These are phyloP conservation scores for Colletotrichum musae DNA, from an alignment of 2,329 filamentous ascomycete species.

Conservation along the genomic window DNA sequence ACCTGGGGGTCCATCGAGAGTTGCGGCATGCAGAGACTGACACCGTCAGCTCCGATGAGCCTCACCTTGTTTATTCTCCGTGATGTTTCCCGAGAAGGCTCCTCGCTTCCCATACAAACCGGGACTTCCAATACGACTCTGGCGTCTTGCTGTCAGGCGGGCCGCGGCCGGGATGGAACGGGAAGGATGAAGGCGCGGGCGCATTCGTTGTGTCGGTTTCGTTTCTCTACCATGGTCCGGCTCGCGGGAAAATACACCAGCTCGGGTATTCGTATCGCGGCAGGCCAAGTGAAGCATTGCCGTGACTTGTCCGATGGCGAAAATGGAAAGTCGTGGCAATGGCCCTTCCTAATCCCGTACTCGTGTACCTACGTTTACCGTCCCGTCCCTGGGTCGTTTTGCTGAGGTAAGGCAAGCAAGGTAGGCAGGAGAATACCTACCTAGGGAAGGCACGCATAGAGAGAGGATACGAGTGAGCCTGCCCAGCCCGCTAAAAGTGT, in stretches of 20 bases:
- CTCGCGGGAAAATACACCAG: neutral
- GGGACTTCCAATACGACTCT: conserved; percentile 4
- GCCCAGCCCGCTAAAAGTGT: conserved; percentile 17
- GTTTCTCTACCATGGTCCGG: neutral
- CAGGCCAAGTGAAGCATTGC: conserved; percentile 7
- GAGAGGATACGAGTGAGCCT: neutral
- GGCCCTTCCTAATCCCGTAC: conserved; percentile 5
- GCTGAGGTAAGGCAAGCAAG: conserved; percentile 4
- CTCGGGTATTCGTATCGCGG: neutral
- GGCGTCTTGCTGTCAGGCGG: neutral
- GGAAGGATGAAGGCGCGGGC: neutral
- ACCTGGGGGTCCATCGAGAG: conserved; percentile 3
- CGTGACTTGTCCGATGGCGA: conserved; percentile 17
- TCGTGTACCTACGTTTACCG: conserved; percentile 8
- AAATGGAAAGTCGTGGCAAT: conserved; percentile 19
- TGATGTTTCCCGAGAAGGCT: neutral
- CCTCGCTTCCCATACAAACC: neutral
- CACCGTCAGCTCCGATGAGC: conserved; percentile 22
- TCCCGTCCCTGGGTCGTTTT: too few relatives aligned
- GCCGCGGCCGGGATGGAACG: neutral
- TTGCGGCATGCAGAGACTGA: conserved; percentile 17
- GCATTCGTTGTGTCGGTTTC: neutral
- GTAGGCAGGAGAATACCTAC: too few relatives aligned
- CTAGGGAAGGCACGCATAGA: neutral
- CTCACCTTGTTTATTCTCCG: conserved; percentile 10